Evolutionary conservation across 768 basidiomycete species (phyloP).

Genomic region (Auriscalpium orientale): DNA sequence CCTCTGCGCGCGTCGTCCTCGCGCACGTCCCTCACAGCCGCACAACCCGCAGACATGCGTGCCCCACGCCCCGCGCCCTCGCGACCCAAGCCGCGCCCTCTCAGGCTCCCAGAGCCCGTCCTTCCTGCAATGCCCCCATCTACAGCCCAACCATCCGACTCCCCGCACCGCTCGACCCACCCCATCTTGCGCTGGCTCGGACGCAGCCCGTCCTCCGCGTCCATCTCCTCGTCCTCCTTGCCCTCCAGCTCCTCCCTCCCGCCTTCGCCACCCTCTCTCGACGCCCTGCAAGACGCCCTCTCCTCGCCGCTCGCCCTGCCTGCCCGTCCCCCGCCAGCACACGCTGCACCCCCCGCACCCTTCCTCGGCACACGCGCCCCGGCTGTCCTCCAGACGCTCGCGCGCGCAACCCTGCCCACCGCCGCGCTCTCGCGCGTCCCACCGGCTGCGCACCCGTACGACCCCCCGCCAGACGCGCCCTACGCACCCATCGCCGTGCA

Average conservation of each 20-base stretch:
- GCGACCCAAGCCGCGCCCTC: not conserved
- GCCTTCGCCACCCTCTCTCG: constrained; percentile 8
- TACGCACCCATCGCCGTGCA: constrained; percentile 27
- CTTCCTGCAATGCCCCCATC: constrained; percentile 4
- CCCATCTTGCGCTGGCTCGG: constrained; percentile 41
- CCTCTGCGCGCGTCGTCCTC: no score
- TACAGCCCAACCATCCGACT: not conserved
- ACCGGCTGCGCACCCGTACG: constrained; percentile 12
- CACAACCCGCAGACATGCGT: not conserved
- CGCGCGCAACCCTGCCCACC: constrained; percentile 57
- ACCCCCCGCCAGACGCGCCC: constrained; percentile 19
- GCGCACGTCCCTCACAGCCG: no score
- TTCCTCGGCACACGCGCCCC: constrained; percentile 39
- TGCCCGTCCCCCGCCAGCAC: constrained; percentile 15
- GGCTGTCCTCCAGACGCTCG: constrained; percentile 45
- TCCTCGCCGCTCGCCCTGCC: constrained; percentile 23
- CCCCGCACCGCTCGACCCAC: constrained; percentile 9
- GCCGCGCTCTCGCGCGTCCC: constrained; percentile 41
- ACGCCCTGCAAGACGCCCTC: constrained; percentile 28
- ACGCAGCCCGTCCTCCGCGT: constrained; percentile 22
- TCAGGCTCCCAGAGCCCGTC: constrained; percentile 3
- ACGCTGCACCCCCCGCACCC: constrained; percentile 24
- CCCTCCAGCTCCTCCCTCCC: constrained; percentile 15
- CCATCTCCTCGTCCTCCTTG: constrained; percentile 22
- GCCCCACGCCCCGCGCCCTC: not conserved